Evolutionary conservation across 2,329 filamentous ascomycete genomes (phyloP).

Genomic region (Alternaria hordeiaustralica): DNA sequence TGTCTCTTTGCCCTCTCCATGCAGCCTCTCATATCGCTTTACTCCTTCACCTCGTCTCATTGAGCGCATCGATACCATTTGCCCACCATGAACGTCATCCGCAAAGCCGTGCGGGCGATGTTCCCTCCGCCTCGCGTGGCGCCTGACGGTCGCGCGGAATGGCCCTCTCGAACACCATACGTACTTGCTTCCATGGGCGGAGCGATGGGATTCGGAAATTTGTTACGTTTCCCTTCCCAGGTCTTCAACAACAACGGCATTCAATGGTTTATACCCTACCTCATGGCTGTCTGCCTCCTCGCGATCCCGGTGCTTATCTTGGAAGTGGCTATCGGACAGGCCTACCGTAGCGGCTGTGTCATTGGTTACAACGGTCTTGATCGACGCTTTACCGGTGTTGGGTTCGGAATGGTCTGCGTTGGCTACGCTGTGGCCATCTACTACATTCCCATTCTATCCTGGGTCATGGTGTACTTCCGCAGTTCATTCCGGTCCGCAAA

Average conservation of each 20-base stretch:
- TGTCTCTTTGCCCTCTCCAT: not conserved
- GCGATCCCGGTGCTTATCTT: not conserved
- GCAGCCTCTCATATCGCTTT: not conserved
- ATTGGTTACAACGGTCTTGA: conserved; percentile 7
- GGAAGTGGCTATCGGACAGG: conserved; percentile 1
- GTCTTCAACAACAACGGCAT: conserved; percentile 5
- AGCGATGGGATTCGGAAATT: conserved; percentile 1
- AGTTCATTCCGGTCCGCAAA: conserved; percentile 13
- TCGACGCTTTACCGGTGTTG: conserved; percentile 1
- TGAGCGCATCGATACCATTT: not conserved
- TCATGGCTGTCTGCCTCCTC: conserved; percentile 1
- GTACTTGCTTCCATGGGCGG: conserved; percentile 1
- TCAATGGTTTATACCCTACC: conserved; percentile 1
- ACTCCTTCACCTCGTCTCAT: not conserved
- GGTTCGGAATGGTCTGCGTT: conserved; percentile 1
- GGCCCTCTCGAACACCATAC: not conserved
- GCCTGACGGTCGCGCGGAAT: conserved; percentile 2
- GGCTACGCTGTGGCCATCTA: conserved; percentile 11
- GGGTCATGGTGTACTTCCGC: conserved; percentile 26
- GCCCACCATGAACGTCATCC: not conserved
- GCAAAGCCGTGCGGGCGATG: not conserved
- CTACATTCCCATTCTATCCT: conserved; percentile 21
- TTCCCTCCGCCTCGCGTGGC: conserved; percentile 2
- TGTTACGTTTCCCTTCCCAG: conserved; percentile 1
- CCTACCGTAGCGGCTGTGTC: conserved; percentile 3